A percentile compares a stretch with the other conserved stretches of the same genome.
phyloP scores from a whole-genome alignment of 768 basidiomycete genomes.

The Mycena metata region DNA sequence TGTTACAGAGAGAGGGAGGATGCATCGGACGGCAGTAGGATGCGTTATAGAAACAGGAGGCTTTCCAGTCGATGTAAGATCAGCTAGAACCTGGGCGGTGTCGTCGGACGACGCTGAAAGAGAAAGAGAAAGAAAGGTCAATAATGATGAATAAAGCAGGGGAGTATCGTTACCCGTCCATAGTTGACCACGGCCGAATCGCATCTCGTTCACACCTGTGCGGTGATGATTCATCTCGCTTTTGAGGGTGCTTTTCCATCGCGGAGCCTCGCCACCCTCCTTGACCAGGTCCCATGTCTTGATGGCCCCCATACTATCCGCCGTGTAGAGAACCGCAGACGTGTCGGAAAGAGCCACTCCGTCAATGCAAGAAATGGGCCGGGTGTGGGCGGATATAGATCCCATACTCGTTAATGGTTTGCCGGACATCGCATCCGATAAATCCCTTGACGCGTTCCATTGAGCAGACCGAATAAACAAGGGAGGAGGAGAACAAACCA shows the following conservation, averaged over 20 bases:
- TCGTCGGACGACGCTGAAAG: constrained; percentile 92
- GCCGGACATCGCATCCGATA: constrained; percentile 59
- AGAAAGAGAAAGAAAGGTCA: constrained; percentile 1
- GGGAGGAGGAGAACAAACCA: constrained; percentile 69
- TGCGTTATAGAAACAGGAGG: constrained; percentile 69
- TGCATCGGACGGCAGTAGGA: constrained; percentile 74
- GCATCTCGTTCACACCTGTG: constrained; percentile 84
- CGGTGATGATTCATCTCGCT: constrained; percentile 80
- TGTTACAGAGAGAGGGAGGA: constrained; percentile 78
- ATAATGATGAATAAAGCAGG: neutral
- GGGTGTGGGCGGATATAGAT: constrained; percentile 85
- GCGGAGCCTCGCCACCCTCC: constrained; percentile 50
- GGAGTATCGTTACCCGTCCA: constrained; percentile 80
- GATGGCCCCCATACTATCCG: constrained; percentile 93
- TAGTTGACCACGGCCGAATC: constrained; percentile 75
- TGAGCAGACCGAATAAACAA: neutral
- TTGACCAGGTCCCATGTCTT: constrained; percentile 81
- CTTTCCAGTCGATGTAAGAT: constrained; percentile 52
- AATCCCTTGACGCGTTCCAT: constrained; percentile 65
- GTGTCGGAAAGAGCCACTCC: constrained; percentile 63
- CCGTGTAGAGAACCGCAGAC: constrained; percentile 77
- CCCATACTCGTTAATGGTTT: constrained; percentile 67
- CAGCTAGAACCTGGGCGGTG: constrained; percentile 74
- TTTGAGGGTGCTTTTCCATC: constrained; percentile 66
- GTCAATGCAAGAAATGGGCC: constrained; percentile 87